Evolutionary conservation across 2,329 filamentous ascomycete species (phyloP), one percentile per base, ranked within the genome.

Genomic region (Fusarium sp.): DNA sequence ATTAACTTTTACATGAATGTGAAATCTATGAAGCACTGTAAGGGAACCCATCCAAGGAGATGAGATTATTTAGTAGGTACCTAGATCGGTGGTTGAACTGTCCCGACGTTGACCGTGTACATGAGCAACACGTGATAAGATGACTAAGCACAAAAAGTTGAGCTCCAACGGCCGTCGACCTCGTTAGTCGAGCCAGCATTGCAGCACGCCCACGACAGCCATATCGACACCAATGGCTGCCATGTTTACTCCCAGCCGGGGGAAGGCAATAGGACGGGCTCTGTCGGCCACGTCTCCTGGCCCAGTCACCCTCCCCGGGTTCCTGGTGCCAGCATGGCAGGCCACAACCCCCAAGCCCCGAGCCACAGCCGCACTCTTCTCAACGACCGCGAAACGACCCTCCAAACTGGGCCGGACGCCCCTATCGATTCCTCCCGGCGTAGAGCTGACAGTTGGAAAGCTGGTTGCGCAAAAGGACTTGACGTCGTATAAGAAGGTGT

Each of bases 351-450:
- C 50, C 75, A 65, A 62, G 77, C 71, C 78, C 78, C 61, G 61
- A 50, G 36, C 61, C 44, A 49, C 62, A 61, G 37, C 52, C 19
- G 67, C 63, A 21, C 60, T 50, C 14, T 97, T 97, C 80, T 93
- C 91, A 53, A 88, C 87, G 37, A 89, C 91, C 38, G 73, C 86
- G 49, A 77, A 78, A 72, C 82, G 83, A 67, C 78, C 82, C 54
- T 97, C 94, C 39, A 95, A 97, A 82, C 89, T 99, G 61, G 95
- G 95, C 69, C 84, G 87, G 68, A 90, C 90, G 57, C 85, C 91
- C 21, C 84, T 97, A 49, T 88, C 91, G 50, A 82, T 97, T 29
- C 94, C 94, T 1, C 88, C 91, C 0, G 91, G 92, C 62, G 95
- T 99, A 53, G 89, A 89, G 47, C 82, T 99, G 37, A 79, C 85